Percentiles rank a stretch among this genome's conserved stretches.
These are phyloP conservation scores for Penicillium tannophilum DNA, from an alignment of 495 filamentous ascomycete genomes.

Conservation along the genomic window DNA sequence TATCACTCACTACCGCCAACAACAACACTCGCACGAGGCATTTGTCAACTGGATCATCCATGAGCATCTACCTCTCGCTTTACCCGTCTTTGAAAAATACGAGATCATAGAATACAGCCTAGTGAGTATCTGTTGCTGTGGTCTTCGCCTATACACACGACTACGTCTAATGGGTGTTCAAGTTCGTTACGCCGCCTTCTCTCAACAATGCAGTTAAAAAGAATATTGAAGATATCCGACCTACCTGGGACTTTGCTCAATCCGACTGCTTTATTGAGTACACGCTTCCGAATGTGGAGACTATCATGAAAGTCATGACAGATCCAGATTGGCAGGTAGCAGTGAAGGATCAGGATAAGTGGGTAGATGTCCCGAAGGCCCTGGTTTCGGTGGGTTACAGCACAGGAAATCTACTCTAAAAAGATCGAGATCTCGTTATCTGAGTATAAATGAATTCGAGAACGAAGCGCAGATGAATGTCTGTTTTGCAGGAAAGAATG, in stretches of 20 bases:
- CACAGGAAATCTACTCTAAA: constrained; percentile 23
- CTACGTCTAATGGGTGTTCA: not conserved
- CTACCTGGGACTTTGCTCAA: constrained; percentile 33
- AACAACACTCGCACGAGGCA: constrained; percentile 31
- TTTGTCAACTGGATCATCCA: constrained; percentile 38
- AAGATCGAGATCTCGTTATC: not conserved
- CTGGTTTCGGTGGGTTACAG: constrained; percentile 28
- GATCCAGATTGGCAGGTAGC: constrained; percentile 33
- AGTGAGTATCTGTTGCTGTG: constrained; percentile 15
- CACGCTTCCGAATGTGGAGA: constrained; percentile 17
- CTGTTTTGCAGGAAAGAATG: not conserved
- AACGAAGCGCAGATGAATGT: not conserved
- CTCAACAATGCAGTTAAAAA: constrained; percentile 26
- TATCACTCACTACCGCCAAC: constrained; percentile 31
- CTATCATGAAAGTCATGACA: constrained; percentile 24
- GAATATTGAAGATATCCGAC: constrained; percentile 15
- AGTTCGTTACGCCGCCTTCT: constrained; percentile 32
- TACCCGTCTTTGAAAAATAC: constrained; percentile 34
- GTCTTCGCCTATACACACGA: not conserved
- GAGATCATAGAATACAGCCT: constrained; percentile 30
- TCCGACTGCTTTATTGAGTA: constrained; percentile 39
- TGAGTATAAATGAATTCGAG: not conserved
- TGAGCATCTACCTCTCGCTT: constrained; percentile 31
- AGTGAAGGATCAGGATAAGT: constrained; percentile 31
- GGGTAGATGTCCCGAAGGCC: constrained; percentile 29